Percentiles rank a stretch among this genome's conserved stretches.
These are phyloP conservation scores for Eimeria brunetti DNA, from an alignment of 169 alveolate genomes.

Conservation along the genomic window DNA sequence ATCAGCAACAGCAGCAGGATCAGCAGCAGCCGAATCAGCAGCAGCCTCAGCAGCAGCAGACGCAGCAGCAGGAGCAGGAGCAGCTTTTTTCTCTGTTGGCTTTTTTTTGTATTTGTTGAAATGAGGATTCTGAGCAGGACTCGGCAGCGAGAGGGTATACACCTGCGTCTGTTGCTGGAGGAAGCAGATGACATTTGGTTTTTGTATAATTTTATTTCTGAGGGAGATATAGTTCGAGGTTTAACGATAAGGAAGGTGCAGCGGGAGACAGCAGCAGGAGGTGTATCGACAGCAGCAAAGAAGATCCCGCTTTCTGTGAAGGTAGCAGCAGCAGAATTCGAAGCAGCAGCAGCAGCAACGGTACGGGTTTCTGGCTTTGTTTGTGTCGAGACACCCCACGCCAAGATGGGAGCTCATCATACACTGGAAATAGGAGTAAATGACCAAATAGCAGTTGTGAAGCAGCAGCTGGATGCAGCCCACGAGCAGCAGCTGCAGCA, in stretches of 20 bases:
- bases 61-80: too few species aligned
- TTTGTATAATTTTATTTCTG: conserved; percentile 38
- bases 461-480: neutral
- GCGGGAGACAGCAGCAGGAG: conserved; percentile 41
- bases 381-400: conserved; percentile 47
- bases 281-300: conserved; percentile 5
- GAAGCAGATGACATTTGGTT: conserved; percentile 71
- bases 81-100: too few species aligned
- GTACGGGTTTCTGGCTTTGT: conserved; percentile 56
- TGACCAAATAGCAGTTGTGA: neutral
- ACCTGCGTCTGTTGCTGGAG: conserved; percentile 37
- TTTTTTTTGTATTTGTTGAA: too few species aligned
- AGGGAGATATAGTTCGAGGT: conserved; percentile 43
- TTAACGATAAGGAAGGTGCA: conserved; percentile 46
- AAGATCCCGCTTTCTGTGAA: neutral
- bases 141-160: conserved; percentile 45
- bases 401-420: conserved; percentile 31
- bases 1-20: too few species aligned
- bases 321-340: neutral
- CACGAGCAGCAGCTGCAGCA: conserved; percentile 10
- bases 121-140: conserved; percentile 25
- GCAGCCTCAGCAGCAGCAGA: too few species aligned
- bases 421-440: conserved; percentile 6
- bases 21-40: too few species aligned
- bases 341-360: conserved; percentile 19